A percentile compares a stretch with the other conserved stretches of the same genome.
These are phyloP conservation scores for Pneumocystis canis DNA, from an alignment of 1,139 yeast species.

Conservation along the genomic window DNA sequence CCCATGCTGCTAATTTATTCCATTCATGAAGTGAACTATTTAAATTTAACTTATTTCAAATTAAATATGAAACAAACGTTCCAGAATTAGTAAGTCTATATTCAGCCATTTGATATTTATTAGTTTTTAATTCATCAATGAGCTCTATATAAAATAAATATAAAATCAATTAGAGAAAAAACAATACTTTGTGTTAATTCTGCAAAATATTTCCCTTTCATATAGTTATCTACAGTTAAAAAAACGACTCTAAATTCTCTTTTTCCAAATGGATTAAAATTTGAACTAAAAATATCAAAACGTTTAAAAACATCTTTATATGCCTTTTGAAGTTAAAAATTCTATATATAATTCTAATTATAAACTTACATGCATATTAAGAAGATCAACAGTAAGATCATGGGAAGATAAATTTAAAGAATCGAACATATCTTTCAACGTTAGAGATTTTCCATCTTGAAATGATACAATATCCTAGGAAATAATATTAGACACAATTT, in stretches of 20 bases:
- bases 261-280: slow-evolving; percentile 96
- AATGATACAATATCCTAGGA: slow-evolving; percentile 61
- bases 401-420: slow-evolving; percentile 84
- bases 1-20: slow-evolving; percentile 93
- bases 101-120: slow-evolving; percentile 95
- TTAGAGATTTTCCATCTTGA: slow-evolving; percentile 84
- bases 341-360: slow-evolving; percentile 25
- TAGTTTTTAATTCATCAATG: slow-evolving; percentile 74
- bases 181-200: slow-evolving; percentile 44
- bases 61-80: slow-evolving; percentile 34
- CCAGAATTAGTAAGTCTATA: slow-evolving; percentile 92
- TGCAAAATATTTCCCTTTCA: slow-evolving; percentile 77
- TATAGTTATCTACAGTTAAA: slow-evolving; percentile 85
- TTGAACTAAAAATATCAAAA: slow-evolving; percentile 91
- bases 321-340: slow-evolving; percentile 24
- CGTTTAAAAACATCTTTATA: slow-evolving; percentile 96
- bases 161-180: not conserved
- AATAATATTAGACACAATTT: not conserved
- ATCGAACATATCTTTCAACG: slow-evolving; percentile 74
- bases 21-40: slow-evolving; percentile 42
- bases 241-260: slow-evolving; percentile 91
- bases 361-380: slow-evolving; percentile 65
- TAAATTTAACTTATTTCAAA: not conserved
- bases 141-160: slow-evolving; percentile 43
- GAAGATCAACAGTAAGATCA: slow-evolving; percentile 86